Evolutionary conservation across 1,284 basidiomycete genomes (phyloP), one percentile per base, ranked within the genome.

Genomic region (Apiotrichum sp.): DNA sequence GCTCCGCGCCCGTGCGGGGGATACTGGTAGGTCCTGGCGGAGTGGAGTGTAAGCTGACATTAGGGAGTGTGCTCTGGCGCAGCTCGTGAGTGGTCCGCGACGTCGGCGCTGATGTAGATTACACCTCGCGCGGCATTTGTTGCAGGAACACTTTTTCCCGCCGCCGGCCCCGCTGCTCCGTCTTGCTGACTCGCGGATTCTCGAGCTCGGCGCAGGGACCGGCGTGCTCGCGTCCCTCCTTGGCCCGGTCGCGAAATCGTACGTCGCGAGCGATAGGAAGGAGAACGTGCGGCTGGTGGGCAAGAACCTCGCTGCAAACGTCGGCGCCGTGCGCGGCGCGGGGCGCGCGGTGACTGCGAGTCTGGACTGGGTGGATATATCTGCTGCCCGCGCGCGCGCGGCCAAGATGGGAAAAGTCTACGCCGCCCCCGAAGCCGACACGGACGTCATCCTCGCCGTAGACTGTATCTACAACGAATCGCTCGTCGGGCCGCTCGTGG

Each of bases 391-490:
- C 6, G 14, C 4, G 33, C 39, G 47, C 8, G 47, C 47, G 5
- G 9, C 9, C 8, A n/a, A 39, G 16, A 22, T 31, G 6, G 55
- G 50, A 4, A 35, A 49, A 9, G 13, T 14, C 29, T 48, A 61
- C 33, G 54, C 38, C 10, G 39, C 40, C 0, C 55, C 50, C 8
- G 8, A 46, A 8, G 22, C 22, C 22, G 16, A 3, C 33, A n/a
- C 65, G 56, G 87, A 92, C 70, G 62, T 93, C 1, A 71, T 93
- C 9, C 77, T 93, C 16, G 81, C 83, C 4, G 84, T 92, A 3
- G 91, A 95, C 68, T 92, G 89, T 70, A 84, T 93, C 50, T 93
- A 91, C 65, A 89, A 93, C 64, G 88, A 89, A 6, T 82, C 84
- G 2, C 80, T 95, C 22, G 78, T 91, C 31, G 79, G 82, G 14